Percentiles rank a stretch among this genome's conserved stretches.
phyloP scores from a whole-genome alignment of 768 basidiomycete genomes.

The Lactifluus rugatus region DNA sequence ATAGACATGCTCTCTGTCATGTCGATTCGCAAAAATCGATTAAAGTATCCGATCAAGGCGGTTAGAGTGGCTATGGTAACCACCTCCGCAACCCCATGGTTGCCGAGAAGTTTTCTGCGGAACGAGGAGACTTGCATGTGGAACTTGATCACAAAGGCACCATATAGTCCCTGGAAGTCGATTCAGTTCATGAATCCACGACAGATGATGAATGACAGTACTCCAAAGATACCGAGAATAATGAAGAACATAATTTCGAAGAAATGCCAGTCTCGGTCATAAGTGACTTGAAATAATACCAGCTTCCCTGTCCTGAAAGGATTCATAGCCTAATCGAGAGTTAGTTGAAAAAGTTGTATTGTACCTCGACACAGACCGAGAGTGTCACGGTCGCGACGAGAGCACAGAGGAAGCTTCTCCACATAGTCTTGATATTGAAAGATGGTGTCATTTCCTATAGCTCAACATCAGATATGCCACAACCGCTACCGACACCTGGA shows the following conservation, averaged over 20 bases:
- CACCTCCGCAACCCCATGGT: slow-evolving; percentile 83
- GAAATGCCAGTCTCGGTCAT: slow-evolving; percentile 97
- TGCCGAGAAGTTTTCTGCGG: slow-evolving; percentile 78
- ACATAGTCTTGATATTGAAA: slow-evolving; percentile 97
- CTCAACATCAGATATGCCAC: background rate
- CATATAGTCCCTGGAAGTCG: slow-evolving; percentile 75
- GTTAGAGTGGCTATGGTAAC: slow-evolving; percentile 80
- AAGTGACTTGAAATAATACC: slow-evolving; percentile 96
- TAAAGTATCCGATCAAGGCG: slow-evolving; percentile 87
- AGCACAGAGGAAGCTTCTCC: slow-evolving; percentile 96
- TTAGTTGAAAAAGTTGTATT: background rate
- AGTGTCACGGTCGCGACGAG: slow-evolving; percentile 93
- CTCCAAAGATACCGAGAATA: slow-evolving; percentile 92
- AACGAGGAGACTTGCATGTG: slow-evolving; percentile 93
- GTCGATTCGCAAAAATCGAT: slow-evolving; percentile 89
- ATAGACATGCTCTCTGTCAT: slow-evolving; percentile 97
- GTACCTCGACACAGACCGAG: slow-evolving; percentile 48
- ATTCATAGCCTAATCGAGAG: slow-evolving; percentile 72
- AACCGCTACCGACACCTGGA: background rate
- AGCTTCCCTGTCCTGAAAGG: slow-evolving; percentile 97
- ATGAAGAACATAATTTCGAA: slow-evolving; percentile 97
- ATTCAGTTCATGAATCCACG: background rate
- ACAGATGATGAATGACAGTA: slow-evolving; percentile 25
- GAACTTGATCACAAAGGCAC: slow-evolving; percentile 94
- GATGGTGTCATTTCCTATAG: slow-evolving; percentile 93